Evolutionary conservation across 2,329 filamentous ascomycete genomes (phyloP).

Genomic region (Ophioceras dolichostomum): DNA sequence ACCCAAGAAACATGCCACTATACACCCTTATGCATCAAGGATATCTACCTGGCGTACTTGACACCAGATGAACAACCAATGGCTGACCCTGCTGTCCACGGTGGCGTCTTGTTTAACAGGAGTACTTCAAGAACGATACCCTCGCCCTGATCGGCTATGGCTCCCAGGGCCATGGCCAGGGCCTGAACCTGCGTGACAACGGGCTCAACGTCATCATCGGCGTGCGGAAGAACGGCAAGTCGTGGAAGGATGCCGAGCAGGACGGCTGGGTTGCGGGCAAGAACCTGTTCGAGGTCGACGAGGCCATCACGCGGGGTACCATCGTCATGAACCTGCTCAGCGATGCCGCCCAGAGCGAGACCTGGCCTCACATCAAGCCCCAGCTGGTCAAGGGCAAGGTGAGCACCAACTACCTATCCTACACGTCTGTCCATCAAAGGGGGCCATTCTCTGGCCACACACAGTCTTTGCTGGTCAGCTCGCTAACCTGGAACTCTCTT

Average conservation of each 20-base stretch:
- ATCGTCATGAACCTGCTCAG: slow-evolving; percentile 99
- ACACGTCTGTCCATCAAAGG: too few species aligned
- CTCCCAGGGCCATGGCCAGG: slow-evolving; percentile 97
- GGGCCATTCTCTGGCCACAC: too few species aligned
- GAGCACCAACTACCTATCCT: too few species aligned
- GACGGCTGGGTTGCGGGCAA: slow-evolving; percentile 98
- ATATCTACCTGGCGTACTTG: neutral
- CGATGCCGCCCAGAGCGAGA: slow-evolving; percentile 97
- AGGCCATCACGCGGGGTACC: slow-evolving; percentile 86
- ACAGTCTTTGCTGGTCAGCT: too few species aligned
- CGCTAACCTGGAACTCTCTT: too few species aligned
- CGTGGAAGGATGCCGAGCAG: slow-evolving; percentile 93
- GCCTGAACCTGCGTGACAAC: slow-evolving; percentile 99
- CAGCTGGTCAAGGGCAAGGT: slow-evolving; percentile 98
- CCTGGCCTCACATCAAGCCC: slow-evolving; percentile 96
- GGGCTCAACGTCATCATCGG: slow-evolving; percentile 98
- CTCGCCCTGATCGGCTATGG: slow-evolving; percentile 97
- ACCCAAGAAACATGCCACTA: too few species aligned
- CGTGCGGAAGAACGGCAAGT: slow-evolving; percentile 95
- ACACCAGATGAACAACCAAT: neutral
- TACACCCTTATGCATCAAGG: neutral
- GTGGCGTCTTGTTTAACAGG: slow-evolving; percentile 34
- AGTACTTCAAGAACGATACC: slow-evolving; percentile 99
- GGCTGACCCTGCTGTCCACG: too few species aligned
- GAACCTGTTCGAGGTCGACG: slow-evolving; percentile 97